phyloP scores from a whole-genome alignment of 495 filamentous ascomycete genomes.

The Hypoxylon rickii region DNA sequence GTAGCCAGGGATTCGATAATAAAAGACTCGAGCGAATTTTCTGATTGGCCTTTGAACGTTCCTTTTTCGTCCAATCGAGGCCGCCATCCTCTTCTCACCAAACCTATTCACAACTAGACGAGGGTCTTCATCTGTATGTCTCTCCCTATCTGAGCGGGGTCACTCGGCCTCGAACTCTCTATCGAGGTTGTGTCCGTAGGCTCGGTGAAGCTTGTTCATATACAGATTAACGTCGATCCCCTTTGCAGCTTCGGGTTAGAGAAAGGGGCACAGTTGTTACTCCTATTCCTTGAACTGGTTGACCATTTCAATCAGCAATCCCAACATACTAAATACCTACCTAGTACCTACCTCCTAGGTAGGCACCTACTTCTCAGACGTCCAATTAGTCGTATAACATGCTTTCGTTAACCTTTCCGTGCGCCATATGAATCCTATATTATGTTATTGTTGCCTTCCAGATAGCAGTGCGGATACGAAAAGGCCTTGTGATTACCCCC shows the following conservation, averaged over 20 bases:
- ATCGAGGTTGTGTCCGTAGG: conserved; percentile 8
- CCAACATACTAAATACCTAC: too few relatives aligned
- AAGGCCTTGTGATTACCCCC: too few relatives aligned
- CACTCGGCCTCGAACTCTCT: conserved; percentile 13
- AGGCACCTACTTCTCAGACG: too few relatives aligned
- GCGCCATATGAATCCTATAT: too few relatives aligned
- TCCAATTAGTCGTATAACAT: too few relatives aligned
- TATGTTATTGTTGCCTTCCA: too few relatives aligned
- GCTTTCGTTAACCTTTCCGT: too few relatives aligned
- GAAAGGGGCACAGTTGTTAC: too few relatives aligned
- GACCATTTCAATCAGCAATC: too few relatives aligned
- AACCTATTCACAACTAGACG: conserved; percentile 9
- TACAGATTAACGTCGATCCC: conserved; percentile 14
- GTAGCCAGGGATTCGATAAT: conserved; percentile 20
- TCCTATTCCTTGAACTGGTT: too few relatives aligned
- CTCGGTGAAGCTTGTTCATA: conserved; percentile 28
- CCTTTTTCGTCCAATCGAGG: conserved; percentile 28
- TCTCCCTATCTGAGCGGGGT: conserved; percentile 32
- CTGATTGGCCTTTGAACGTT: conserved; percentile 23
- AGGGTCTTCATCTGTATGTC: conserved; percentile 31
- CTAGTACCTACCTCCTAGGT: too few relatives aligned
- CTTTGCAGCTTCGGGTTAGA: conserved; percentile 6
- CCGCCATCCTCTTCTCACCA: not conserved
- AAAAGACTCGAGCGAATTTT: conserved; percentile 26
- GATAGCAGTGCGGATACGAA: too few relatives aligned